These are phyloP conservation scores for Fusarium continuum DNA, from an alignment of 2,329 filamentous ascomycete genomes.

Conservation along the genomic window DNA sequence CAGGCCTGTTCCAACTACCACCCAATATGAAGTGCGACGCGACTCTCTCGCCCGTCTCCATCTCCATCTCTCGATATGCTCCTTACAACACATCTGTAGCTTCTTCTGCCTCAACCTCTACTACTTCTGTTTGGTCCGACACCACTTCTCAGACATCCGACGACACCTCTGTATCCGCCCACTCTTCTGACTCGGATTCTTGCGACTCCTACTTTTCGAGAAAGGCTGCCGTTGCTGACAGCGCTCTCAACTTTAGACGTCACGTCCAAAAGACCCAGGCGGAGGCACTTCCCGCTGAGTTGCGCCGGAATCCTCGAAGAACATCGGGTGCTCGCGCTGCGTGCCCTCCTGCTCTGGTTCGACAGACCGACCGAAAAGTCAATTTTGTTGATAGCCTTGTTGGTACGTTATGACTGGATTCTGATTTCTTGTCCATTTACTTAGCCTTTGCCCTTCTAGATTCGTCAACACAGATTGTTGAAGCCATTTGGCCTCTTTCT, in stretches of 20 bases:
- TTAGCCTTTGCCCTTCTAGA: conserved; percentile 66
- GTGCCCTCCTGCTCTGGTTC: conserved; percentile 78
- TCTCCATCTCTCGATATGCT: conserved; percentile 57
- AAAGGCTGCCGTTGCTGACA: conserved; percentile 36
- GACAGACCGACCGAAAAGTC: conserved; percentile 90
- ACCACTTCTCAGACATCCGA: conserved; percentile 75
- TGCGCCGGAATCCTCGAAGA: conserved; percentile 71
- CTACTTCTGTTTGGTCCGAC: conserved; percentile 81
- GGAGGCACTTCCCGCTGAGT: conserved; percentile 64
- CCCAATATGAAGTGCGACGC: conserved; percentile 68
- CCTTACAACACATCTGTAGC: conserved; percentile 77
- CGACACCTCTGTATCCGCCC: conserved; percentile 70
- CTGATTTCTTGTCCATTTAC: conserved; percentile 34
- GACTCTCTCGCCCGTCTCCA: conserved; percentile 62
- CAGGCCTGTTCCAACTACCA: conserved; percentile 44
- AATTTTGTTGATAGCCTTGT: conserved; percentile 97
- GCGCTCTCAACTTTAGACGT: conserved; percentile 37
- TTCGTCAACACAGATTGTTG: conserved; percentile 96
- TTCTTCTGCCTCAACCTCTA: conserved; percentile 79
- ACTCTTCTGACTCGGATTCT: conserved; percentile 64
- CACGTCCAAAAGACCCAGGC: conserved; percentile 44
- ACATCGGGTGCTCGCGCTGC: conserved; percentile 65
- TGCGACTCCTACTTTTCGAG: conserved; percentile 55
- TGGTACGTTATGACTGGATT: conserved; percentile 73
- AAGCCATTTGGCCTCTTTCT: conserved; percentile 95